Base-by-base conservation (phyloP, 768 basidiomycete genomes). In the Lactifluus echinatus region DNA sequence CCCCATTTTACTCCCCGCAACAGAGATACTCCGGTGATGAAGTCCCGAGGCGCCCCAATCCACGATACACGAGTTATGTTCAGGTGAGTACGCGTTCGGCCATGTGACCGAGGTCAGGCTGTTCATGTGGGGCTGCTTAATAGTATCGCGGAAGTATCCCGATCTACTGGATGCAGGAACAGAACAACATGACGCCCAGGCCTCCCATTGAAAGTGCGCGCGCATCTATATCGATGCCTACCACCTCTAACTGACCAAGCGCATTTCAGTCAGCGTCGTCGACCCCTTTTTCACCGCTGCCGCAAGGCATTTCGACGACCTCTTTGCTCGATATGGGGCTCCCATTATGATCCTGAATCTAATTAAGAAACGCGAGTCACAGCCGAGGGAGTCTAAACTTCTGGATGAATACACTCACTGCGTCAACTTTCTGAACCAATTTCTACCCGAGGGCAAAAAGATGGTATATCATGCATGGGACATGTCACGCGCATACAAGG, bases 391-490 rank as follows among this genome's bases (percentile, higher is more conserved):
- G 69, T 87, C 85, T 8, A 95, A 95, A 67, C 74, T 99, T 8
- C 72, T 95, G 15, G 84, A 85, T 15, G 93, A 96, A 67, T 98
- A 94, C 65, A 89, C 86, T 0, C 83, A 93, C 67, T 99, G 96
- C 66, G 85, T 97, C 17, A 70, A 79, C 48, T 99, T 96, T 67
- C 77, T 99, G 29, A 98, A 98, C 61, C 95, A 99, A 68, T 97
- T 96, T 71, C 71, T 99, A 12, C 95, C 96, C 0, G 75, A 76
- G 7, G 85, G 77, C 26, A 87, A 89, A 72, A 84, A 85, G 73
- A 91, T 99, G 83, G 76, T 84, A 14, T 96, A 98, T 67, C 82
- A 90, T 42, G 83, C 93, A 14, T 99, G 93, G 90, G 96, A 99
- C 69, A 96, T 98, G 89, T 85, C 87, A 4, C 79, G 88, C 39